A percentile compares a stretch with the other conserved stretches of the same genome.
Evolutionary conservation across 345 rosid genomes (phyloP).

Genomic region (Psidium friedrichsthalianum): DNA sequence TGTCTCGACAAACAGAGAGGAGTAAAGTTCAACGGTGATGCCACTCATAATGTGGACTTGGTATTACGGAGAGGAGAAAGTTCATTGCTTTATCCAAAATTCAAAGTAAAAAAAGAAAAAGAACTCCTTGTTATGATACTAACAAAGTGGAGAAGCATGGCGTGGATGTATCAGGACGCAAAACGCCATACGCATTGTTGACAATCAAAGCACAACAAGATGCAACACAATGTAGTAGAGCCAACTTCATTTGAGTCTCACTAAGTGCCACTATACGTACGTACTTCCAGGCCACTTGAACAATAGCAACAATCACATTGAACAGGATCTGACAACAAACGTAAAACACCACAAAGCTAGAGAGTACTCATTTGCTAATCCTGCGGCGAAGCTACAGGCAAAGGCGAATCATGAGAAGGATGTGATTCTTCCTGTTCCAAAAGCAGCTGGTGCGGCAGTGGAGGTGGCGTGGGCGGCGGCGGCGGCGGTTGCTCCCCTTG

Average conservation of each 20-base stretch:
- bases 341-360: not conserved
- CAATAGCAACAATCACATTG: not conserved
- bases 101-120: not conserved
- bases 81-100: not conserved
- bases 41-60: not conserved
- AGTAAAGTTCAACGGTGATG: not conserved
- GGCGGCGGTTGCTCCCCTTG: conserved; percentile 41
- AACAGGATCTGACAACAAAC: not conserved
- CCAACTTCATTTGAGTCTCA: not conserved
- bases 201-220: not conserved
- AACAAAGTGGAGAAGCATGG: not conserved
- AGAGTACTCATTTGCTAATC: not conserved
- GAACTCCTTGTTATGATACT: not conserved
- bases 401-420: not conserved
- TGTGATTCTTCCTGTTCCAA: not conserved
- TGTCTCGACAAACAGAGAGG: not conserved
- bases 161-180: not conserved
- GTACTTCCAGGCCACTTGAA: not conserved
- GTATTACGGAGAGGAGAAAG: not conserved
- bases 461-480: not conserved
- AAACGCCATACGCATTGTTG: not conserved
- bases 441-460: not conserved
- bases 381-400: not conserved
- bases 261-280: not conserved
- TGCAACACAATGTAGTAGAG: not conserved